Evolutionary conservation across 176 grass and related monocot genomes (phyloP), one percentile per base, ranked within the genome.

Genomic region (Carex pumila): DNA sequence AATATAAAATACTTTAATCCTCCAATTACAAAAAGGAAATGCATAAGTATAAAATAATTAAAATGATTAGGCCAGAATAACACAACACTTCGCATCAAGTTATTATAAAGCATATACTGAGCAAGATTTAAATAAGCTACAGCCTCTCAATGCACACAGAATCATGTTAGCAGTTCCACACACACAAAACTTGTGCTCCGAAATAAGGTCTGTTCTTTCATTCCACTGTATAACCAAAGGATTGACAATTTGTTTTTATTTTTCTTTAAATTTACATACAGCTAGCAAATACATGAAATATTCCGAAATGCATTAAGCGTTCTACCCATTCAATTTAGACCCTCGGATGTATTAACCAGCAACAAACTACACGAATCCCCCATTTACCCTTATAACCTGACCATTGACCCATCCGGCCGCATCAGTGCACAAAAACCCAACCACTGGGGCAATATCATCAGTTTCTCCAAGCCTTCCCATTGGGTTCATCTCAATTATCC

Each of bases 351-450:
- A 15, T 12, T 31, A 15, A 76, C 31, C 0, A 0, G 0, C n/a
- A 18, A 60, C 39, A 22, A 22, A 82, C 47, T 30, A 88, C 5
- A 67, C 25, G 6, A 32, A 89, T 45, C 87, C 87, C 12, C 83
- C 87, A 29, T 89, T 89, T 52, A 55, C 83, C 19, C 88, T 71
- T 39, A 89, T 36, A 55, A 89, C 88, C 52, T 86, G 88, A 3
- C 84, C 70, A 74, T 89, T 89, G 57, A 89, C 84, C 88, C 88
- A 89, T 15, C 13, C 34, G 2, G 77, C 88, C 2, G 18, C 84
- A 58, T 89, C 88, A 19, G 84, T 37, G 73, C 79, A 86, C 4
- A 89, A 74, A 61, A 89, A 89, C 0, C 84, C 84, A 5, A 89
- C 88, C 13, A 89, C 70, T 17, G 88, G 88, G 0, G 53, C 68